A percentile compares a stretch with the other conserved stretches of the same genome.
phyloP scores from a whole-genome alignment of 345 rosid species.

The Clausena lansium region DNA sequence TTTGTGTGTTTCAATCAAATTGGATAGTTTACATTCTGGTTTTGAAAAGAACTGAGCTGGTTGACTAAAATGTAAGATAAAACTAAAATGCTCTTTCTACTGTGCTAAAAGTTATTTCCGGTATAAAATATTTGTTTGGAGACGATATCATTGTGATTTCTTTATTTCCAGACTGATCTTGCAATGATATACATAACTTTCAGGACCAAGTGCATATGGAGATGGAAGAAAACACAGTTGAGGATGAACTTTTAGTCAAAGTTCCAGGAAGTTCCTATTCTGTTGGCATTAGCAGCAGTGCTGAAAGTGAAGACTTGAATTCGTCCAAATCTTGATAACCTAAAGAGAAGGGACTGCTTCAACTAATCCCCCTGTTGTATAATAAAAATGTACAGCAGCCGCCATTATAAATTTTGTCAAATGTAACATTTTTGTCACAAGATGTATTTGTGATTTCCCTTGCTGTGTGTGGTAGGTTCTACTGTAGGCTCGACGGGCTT shows the following conservation, averaged over 20 bases:
- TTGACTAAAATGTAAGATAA: background rate
- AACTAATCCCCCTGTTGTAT: background rate
- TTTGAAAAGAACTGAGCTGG: background rate
- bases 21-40: background rate
- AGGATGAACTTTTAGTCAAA: slow-evolving; percentile 66
- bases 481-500: background rate
- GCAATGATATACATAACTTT: background rate
- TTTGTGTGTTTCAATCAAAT: background rate
- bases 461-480: background rate
- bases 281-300: slow-evolving; percentile 10
- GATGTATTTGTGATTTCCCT: background rate
- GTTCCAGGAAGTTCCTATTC: slow-evolving; percentile 95
- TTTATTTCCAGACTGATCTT: background rate
- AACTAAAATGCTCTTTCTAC: background rate
- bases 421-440: background rate
- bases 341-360: background rate
- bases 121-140: background rate
- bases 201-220: slow-evolving; percentile 41
- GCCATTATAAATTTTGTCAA: background rate
- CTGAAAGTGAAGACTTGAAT: background rate
- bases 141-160: background rate
- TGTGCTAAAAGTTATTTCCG: background rate
- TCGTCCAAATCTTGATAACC: background rate
- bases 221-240: slow-evolving; percentile 25
- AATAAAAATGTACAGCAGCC: background rate